Base-by-base conservation (phyloP, 2,329 filamentous ascomycete species). In the Cladosporium oxysporum region DNA sequence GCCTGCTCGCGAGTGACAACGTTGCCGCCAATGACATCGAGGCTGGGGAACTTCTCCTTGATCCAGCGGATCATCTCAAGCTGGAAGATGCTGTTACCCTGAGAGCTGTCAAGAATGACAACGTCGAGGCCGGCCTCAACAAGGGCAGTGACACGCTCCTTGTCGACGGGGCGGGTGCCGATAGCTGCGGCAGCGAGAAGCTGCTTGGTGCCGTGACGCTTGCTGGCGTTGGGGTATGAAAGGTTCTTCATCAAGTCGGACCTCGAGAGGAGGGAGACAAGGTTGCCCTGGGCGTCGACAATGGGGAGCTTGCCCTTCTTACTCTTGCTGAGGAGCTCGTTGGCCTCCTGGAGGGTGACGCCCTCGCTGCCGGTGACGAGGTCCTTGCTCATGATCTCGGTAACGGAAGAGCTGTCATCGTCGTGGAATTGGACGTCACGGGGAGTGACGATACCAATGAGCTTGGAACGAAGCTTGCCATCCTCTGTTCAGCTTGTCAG, bases 161-260 rank as follows among this genome's bases (percentile, higher is more conserved):
- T 97, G 81, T 99, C 95, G 79, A 96, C 92, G 58, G 93, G 92
- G 35, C 95, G 90, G 53, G 95, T 99, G 71, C 96, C 96, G 76
- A 99, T 96, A 69, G 95, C 92, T 70, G 95, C 95, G 71, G 93
- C 93, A 77, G 92, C 92, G 75, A 99, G 92, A 53, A 99, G 88
- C 85, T 99, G 96, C 85, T 99, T 99, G 72, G 94, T 98, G 76
- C 96, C 89, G 66, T 93, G 92, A 47, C 97, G 88, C 85, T 99
- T 99, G 64, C 95, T 98, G 58, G 95, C 93, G 68, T 97, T 86
- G 41, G 95, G 95, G 82, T 96, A 99, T 83, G 98, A 90, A 69
- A 97, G 87, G 84, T 99, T 99, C 87, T 99, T 99, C 85, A 93
- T 97, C 82, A 99, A 83, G 82, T 99, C 95, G 74, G 93, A 97